Base-by-base conservation (phyloP, 495 filamentous ascomycete species). In the Entonaema liquescens region DNA sequence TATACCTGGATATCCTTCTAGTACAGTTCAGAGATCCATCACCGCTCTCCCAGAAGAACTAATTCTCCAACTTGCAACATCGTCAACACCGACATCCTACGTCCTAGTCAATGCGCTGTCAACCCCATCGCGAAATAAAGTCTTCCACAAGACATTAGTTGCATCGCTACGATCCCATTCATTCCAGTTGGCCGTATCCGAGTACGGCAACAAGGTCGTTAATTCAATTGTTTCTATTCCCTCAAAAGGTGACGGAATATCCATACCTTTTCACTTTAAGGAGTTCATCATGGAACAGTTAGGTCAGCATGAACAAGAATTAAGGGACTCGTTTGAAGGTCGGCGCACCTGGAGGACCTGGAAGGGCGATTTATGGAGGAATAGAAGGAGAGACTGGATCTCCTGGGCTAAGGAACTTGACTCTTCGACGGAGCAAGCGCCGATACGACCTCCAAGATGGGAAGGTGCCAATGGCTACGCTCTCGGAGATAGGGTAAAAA, bases 301-400 rank as follows among this genome's bases (percentile, higher is more conserved):
- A 1, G 79, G 74, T 26, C 67, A 76, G 21, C 77, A 81, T 62
- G 94, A 97, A 76, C 70, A 83, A 33, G 76, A 83, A 11, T 81
- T 99, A 17, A 85, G 94, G 23, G 90, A 93, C 63, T 90, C 89
- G 0, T 90, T 87, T 70, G 83, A 90, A 25, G 95, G 95, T 2
- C 82, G 94, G 5, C 91, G 89, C 2, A 92, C 97, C 11, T 98
- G 93, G 95, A 83, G 90, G 59, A 92, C 95, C 67, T 99, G 95
- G 96, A 87, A 85, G 59, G 93, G 97, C 81, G 95, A 98, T 79
- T 74, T 94, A 23, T 98, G 82, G 82, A 74, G 70, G 70, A 81
- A 88, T 52, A 82, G 87, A 54, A 79, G 88, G 40, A 83, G 80
- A 21, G 91, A 94, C 36, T 96, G 93, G 93, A 84, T 89, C 28